Base-by-base conservation (phyloP, 768 basidiomycete species). In the Lactarius evosmus region DNA sequence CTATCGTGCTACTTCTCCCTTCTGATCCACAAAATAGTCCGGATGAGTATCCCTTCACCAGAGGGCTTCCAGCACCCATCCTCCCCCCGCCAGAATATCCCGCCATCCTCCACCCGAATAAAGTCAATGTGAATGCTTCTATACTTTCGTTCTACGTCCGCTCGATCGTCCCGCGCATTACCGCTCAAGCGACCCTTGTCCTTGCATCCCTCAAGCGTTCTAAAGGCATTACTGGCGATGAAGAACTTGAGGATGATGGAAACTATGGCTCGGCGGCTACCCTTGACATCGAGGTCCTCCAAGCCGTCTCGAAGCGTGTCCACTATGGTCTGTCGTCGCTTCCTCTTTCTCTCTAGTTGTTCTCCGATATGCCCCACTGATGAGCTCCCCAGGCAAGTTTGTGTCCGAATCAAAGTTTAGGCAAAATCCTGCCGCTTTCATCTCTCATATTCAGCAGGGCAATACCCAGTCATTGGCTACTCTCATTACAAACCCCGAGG, bases 221-320 rank as follows among this genome's bases (percentile, higher is more conserved):
- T 1, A 79, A 80, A 53, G 89, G 90, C 12, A 85, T 91, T 69
- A 74, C 73, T 17, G 86, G 86, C 2, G 83, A 85, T 66, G 85
- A 80, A 25, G 89, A 91, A 72, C 84, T 80, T 72, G 87, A 94
- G 67, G 95, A 98, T 73, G 97, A 99, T 70, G 95, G 95, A 32
- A 99, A 99, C 75, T 97, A 99, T 73, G 97, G 97, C 19, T 95
- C 92, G 72, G 88, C 94, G 0, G 93, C 94, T 1, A 95, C 92
- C 32, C 84, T 97, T 62, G 97, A 99, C 72, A 85, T 99, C 30
- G 95, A 98, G 75, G 88, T 94, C 3, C 82, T 99, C n/a, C 95
- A 98, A 72, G 89, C 95, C n/a, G 89, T 99, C 72, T 95, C 92
- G 77, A 90, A 98, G 78, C 87, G 97, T 41, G 95, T 99, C 36